These are phyloP conservation scores for Hypoxylon intermedium DNA, from an alignment of 495 filamentous ascomycete species.

Conservation along the genomic window DNA sequence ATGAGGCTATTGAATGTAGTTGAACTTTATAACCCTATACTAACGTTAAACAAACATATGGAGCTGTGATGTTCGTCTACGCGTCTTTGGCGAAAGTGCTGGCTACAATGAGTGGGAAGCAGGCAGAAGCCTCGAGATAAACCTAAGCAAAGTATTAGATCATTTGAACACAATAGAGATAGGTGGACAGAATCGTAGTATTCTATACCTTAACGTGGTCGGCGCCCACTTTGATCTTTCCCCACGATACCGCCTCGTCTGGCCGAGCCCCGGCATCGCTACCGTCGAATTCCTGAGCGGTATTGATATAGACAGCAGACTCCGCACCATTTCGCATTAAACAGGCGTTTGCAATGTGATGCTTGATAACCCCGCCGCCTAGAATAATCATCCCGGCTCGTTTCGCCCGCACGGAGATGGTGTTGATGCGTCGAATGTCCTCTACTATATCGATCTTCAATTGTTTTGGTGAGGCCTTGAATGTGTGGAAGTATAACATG, in stretches of 20 bases:
- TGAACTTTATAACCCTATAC: neutral
- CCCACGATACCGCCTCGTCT: conserved; percentile 97
- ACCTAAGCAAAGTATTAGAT: conserved; percentile 60
- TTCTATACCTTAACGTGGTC: conserved; percentile 79
- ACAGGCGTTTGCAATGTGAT: conserved; percentile 96
- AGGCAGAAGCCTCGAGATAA: conserved; percentile 89
- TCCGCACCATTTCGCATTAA: conserved; percentile 97
- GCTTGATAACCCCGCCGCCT: conserved; percentile 91
- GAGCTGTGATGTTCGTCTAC: conserved; percentile 6
- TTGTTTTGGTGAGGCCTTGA: conserved; percentile 77
- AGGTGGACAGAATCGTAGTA: neutral
- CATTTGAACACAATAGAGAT: neutral
- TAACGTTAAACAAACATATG: neutral
- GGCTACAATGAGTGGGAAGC: conserved; percentile 92
- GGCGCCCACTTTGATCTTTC: conserved; percentile 89
- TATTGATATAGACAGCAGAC: conserved; percentile 95
- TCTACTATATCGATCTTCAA: conserved; percentile 86
- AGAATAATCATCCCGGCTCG: conserved; percentile 92
- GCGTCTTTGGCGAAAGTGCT: conserved; percentile 81
- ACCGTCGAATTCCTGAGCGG: conserved; percentile 94
- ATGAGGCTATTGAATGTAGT: neutral
- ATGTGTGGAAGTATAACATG: conserved; percentile 98
- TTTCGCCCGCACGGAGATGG: conserved; percentile 81
- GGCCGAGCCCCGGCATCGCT: conserved; percentile 95
- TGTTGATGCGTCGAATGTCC: conserved; percentile 89